Evolutionary conservation across 768 basidiomycete species (phyloP).

Genomic region (Termitomyces sp.): DNA sequence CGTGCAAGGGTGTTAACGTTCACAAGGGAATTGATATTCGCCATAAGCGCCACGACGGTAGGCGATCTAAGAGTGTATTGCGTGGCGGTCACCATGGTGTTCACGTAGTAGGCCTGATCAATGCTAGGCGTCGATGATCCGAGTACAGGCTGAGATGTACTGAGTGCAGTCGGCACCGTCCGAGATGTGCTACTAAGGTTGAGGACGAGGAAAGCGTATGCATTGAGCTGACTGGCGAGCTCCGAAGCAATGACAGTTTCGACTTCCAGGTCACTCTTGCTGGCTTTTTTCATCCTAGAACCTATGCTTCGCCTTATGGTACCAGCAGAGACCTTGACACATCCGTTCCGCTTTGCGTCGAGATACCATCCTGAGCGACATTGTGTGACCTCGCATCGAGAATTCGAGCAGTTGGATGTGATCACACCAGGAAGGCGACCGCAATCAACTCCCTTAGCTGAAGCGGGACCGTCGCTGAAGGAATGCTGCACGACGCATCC

Average conservation of each 20-base stretch:
- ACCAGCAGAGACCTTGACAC: conserved; percentile 14
- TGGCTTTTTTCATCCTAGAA: conserved; percentile 21
- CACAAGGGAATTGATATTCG: conserved; percentile 22
- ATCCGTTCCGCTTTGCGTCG: conserved; percentile 19
- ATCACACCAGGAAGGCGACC: conserved; percentile 26
- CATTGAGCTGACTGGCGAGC: conserved; percentile 17
- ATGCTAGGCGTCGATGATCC: conserved; percentile 9
- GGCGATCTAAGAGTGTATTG: conserved; percentile 22
- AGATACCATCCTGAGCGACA: conserved; percentile 30
- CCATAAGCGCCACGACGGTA: conserved; percentile 19
- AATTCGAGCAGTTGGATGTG: conserved; percentile 23
- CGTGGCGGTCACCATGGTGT: conserved; percentile 20
- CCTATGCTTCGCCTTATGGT: conserved; percentile 10
- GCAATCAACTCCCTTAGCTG: conserved; percentile 27
- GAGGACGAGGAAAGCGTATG: conserved; percentile 23
- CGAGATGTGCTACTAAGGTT: conserved; percentile 15
- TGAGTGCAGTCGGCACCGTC: background rate
- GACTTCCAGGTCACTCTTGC: conserved; percentile 2
- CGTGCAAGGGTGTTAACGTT: conserved; percentile 19
- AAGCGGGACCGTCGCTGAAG: conserved; percentile 23
- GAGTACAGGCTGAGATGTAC: background rate
- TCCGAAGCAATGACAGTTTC: conserved; percentile 18
- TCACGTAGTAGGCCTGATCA: conserved; percentile 19
- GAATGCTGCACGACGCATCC: conserved; percentile 38
- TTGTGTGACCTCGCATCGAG: conserved; percentile 26